Evolutionary conservation across 2,329 filamentous ascomycete genomes (phyloP).

Genomic region (Claviceps arundinis): DNA sequence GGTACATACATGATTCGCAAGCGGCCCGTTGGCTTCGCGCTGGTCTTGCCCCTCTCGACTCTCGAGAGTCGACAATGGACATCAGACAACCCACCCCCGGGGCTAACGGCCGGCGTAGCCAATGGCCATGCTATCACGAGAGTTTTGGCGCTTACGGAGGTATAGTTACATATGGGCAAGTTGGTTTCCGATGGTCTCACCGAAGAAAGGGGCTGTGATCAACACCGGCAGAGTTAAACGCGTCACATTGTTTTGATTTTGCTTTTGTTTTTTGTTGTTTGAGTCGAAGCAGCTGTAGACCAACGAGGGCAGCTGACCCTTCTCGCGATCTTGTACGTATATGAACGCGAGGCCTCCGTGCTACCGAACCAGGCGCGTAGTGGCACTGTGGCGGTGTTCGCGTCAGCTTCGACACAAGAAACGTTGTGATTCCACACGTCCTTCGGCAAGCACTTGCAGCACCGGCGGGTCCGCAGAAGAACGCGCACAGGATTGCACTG

Average conservation of each 20-base stretch:
- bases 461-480: too few species aligned
- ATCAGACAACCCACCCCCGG: too few species aligned
- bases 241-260: slow-evolving; percentile 1
- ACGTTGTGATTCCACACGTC: too few species aligned
- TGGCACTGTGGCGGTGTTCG: background rate
- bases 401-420: too few species aligned
- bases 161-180: too few species aligned
- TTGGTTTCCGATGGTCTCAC: background rate
- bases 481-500: too few species aligned
- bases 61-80: too few species aligned
- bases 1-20: too few species aligned
- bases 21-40: background rate
- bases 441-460: too few species aligned
- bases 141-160: background rate
- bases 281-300: background rate
- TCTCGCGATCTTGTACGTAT: background rate
- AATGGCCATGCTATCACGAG: background rate
- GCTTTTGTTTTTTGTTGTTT: background rate
- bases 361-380: background rate
- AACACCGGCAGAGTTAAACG: background rate
- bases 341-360: background rate
- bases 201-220: slow-evolving; percentile 2
- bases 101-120: background rate
- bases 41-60: background rate
- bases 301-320: background rate